Base-by-base conservation (phyloP, 352 stramenopile genomes). In the Globisporangium viniferum region DNA sequence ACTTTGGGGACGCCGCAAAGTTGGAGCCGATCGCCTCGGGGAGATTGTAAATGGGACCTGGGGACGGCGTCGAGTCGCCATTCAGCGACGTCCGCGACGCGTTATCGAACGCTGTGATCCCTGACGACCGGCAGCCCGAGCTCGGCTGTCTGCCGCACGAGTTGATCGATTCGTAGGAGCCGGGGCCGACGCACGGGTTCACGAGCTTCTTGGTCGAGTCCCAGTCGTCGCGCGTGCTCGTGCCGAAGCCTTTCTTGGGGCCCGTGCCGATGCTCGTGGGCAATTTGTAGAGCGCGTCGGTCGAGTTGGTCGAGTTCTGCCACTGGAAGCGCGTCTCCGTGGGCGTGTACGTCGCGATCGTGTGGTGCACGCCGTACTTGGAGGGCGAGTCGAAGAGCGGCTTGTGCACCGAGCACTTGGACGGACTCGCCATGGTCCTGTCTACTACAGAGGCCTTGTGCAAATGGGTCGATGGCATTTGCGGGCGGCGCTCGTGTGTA, bases 211-310 rank as follows among this genome's bases (percentile, higher is more conserved):
- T 80, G 33, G 69, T 76, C 44, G 75, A n/a, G 58, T 94, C 87
- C 87, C 87, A 93, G 64, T 94, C 84, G 6, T 93, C 87, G 5
- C 85, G 76, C 24, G 87, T 93, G 68, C 80, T 91, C 24, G 83
- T 91, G 48, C 87, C 85, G 31, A 93, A 94, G 67, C 85, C 87
- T 65, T 93, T 94, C 58, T 87, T 88, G 0, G 73, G 29, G 0
- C 79, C 77, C 0, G 79, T 53, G 24, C 84, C 84, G 55, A 92
- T 81, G 31, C 71, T 90, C 2, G 81, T 78, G 0, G 86, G 86
- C 6, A 94, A 64, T n/a, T 72, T 84, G 69, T 94, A 94, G 35
- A 94, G 65, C 15, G 84, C 86, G 68, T 94, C 82, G 1, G 83
- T 91, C 31, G 74, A 57, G 36, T 75, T 80, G 9, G 68, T 75